Base-by-base conservation (phyloP, 2,329 filamentous ascomycete genomes). In the Fusarium continuum region DNA sequence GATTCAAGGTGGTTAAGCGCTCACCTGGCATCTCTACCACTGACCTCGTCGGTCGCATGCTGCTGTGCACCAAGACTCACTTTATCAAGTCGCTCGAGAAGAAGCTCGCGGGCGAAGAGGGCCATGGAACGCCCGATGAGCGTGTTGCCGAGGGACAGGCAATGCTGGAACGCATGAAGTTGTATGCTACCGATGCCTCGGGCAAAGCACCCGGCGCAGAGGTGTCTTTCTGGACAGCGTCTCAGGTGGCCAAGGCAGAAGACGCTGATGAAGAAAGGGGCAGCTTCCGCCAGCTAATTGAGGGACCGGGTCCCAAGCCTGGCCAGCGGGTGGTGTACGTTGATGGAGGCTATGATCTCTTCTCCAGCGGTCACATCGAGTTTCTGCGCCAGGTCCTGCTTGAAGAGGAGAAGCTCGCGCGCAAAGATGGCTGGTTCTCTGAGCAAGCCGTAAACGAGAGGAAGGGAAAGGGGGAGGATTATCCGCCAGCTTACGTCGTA, bases 11-110 rank as follows among this genome's bases (percentile, higher is more conserved):
- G 16, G 95, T 99, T 39, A 97, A 96, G 80, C 87, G 95, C 64
- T 98, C 95, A 3, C 95, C 95, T 0, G 93, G 92, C 57, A 99
- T 99, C 72, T 97, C 92, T 9, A 99, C 95, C 3, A 99, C 95
- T 4, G 95, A 99, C 74, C 85, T 99, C n/a, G 95, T 99, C 22
- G 95, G 95, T 17, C 89, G 95, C 71, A 99, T 99, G 95, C 82
- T 99, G 71, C 83, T 98, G 14, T 97, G 93, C 81, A 98, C 94
- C n/a, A 90, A 89, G 73, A 91, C 88, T 19, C 95, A 99, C 78
- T 97, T 97, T 73, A 94, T 98, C 75, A 90, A 88, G 70, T 93
- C 90, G 0, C 82, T 97, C 36, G 84, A 89, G 67, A 85, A 83
- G 46, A 79, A 84, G 22, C 81, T 98, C 7, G 80, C 82, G 1